Evolutionary conservation across 2,329 filamentous ascomycete genomes (phyloP), one percentile per base, ranked within the genome.

Genomic region (Venturia pyrina): DNA sequence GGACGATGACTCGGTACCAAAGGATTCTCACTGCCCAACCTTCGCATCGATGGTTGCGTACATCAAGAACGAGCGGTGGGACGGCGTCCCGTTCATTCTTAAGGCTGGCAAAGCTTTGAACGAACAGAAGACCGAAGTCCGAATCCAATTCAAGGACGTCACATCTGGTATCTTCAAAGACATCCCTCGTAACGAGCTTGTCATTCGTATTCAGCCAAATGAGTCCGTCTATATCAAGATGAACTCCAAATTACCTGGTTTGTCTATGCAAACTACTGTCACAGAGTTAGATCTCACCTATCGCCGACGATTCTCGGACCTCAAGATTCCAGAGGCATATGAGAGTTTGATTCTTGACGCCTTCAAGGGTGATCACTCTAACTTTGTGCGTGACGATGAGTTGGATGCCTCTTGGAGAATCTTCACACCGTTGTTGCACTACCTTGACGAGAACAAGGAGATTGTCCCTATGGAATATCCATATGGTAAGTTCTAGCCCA

Each of bases 191-290:
- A 99, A 99, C 82, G 95, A 99, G 82, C 89, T 99, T 70, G 95
- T 99, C 73, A 97, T 99, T 82, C 93, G 95, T 71, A 96, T 99
- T 70, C 95, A 99, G 83, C 95, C 95, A 73, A 99, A 99, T 82
- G 95, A 99, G 85, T 96, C 91, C 76, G 93, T 99, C 71, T 99
- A 99, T 82, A 96, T 98, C 79, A 99, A 99, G 87, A 99, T 99
- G 95, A 99, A 99, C 88, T 98, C 93, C 40, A 99, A 99, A 85
- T 84, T 99, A 67, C 96, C 95, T 24, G 95, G 95, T 73, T 83
- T 99, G 73, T 98, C 92, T 83, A 99, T 98, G 93, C 95, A 99
- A 84, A 99, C 95, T 15, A 95, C 98, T 48, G 91, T 97, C 72
- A 99, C 95, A 68, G 95, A 99, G 82, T 89, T 99, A 68, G 95